These are phyloP conservation scores for Mrakia frigida DNA, from an alignment of 768 basidiomycete genomes.

Conservation along the genomic window DNA sequence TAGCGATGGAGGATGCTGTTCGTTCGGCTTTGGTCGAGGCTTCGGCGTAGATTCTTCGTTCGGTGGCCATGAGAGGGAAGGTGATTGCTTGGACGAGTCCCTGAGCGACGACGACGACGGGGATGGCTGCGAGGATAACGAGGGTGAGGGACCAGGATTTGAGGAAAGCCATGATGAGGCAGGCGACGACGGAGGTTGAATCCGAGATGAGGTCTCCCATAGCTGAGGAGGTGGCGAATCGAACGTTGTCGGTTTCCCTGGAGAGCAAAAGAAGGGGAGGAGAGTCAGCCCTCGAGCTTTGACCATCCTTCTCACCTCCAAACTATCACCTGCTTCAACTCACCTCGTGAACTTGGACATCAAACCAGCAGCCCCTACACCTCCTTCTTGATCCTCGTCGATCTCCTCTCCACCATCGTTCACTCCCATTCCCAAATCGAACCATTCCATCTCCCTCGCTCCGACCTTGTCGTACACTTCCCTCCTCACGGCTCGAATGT, in stretches of 20 bases:
- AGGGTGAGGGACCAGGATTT: conserved; percentile 79
- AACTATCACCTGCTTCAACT: conserved; percentile 26
- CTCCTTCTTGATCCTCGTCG: conserved; percentile 49
- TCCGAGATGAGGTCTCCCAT: conserved; percentile 59
- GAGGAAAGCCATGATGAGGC: conserved; percentile 72
- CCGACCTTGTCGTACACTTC: conserved; percentile 65
- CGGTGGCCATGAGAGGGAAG: conserved; percentile 60
- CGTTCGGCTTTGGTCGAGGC: conserved; percentile 77
- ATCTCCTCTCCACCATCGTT: conserved; percentile 36
- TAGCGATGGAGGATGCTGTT: conserved; percentile 60
- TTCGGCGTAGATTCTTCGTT: conserved; percentile 62
- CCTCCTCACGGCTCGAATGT: conserved; percentile 62
- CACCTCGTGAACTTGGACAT: conserved; percentile 90
- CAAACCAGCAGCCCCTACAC: conserved; percentile 70
- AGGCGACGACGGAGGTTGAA: conserved; percentile 63
- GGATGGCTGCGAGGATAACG: conserved; percentile 85
- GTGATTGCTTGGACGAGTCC: conserved; percentile 65
- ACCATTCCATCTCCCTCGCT: conserved; percentile 78
- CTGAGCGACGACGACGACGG: conserved; percentile 71
- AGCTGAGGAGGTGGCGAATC: conserved; percentile 73
- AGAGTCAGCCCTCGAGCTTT: not conserved
- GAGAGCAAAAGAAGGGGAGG: conserved; percentile 15
- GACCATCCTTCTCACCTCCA: not conserved
- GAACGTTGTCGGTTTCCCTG: conserved; percentile 92
- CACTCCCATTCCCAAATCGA: conserved; percentile 66